Conservation (phyloP, 2,329 filamentous ascomycete genomes). For the Fusarium verrucosum region DNA sequence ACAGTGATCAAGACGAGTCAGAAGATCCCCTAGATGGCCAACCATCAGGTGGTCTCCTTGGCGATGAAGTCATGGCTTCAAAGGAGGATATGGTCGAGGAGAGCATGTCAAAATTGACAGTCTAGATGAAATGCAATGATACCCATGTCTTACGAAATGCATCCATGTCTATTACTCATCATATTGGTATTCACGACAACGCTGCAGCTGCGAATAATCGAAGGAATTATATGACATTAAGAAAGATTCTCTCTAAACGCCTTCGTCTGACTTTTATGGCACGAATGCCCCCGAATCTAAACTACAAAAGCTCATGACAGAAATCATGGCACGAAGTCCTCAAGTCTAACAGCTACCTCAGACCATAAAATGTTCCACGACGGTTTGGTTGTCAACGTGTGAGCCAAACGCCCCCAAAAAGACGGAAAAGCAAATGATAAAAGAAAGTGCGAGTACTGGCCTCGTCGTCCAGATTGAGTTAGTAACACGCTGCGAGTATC, state of each 20-base stretch:
- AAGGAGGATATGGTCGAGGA: slow-evolving; percentile 38
- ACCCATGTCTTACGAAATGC: slow-evolving; percentile 15
- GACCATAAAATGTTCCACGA: slow-evolving; percentile 51
- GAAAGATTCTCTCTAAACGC: slow-evolving; percentile 39
- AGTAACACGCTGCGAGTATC: background rate
- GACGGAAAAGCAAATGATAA: slow-evolving; percentile 13
- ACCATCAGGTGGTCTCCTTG: slow-evolving; percentile 33
- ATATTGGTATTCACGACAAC: background rate
- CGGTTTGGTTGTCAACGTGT: slow-evolving; percentile 42
- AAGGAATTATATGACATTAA: slow-evolving; percentile 36
- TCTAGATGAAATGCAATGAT: slow-evolving; percentile 40
- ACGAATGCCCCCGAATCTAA: slow-evolving; percentile 48
- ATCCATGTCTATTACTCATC: background rate
- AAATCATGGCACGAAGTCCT: slow-evolving; percentile 45
- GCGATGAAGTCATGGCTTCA: slow-evolving; percentile 29
- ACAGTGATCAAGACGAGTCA: slow-evolving; percentile 40
- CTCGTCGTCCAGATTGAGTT: background rate
- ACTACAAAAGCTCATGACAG: slow-evolving; percentile 53
- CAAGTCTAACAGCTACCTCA: slow-evolving; percentile 49
- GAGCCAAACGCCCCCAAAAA: slow-evolving; percentile 38
- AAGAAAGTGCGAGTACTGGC: slow-evolving; percentile 5
- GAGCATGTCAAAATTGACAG: slow-evolving; percentile 44
- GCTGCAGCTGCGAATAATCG: background rate
- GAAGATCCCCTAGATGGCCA: slow-evolving; percentile 34
- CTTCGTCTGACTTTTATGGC: slow-evolving; percentile 38